A percentile compares a stretch with the other conserved stretches of the same genome.
Evolutionary conservation across 768 basidiomycete genomes (phyloP).

Genomic region (Phanerodontia chrysosporium): DNA sequence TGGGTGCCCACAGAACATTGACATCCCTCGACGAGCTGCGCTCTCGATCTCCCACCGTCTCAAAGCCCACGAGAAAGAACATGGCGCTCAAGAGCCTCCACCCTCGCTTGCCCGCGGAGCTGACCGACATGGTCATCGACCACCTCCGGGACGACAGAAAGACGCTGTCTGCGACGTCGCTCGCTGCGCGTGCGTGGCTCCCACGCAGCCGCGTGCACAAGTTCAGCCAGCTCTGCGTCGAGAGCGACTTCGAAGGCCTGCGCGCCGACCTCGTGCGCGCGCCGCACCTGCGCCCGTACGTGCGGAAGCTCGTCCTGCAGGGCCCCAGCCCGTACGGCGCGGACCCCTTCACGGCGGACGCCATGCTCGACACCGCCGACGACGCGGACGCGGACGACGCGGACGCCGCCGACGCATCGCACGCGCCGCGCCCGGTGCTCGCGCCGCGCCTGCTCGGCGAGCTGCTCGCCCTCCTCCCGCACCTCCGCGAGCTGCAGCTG

Average conservation of each 20-base stretch:
- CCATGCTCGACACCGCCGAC: neutral
- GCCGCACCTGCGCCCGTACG: neutral
- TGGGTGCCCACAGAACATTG: neutral
- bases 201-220: constrained; percentile 1
- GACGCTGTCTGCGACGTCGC: constrained; percentile 11
- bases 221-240: neutral
- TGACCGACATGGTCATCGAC: constrained; percentile 19
- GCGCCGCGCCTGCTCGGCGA: neutral
- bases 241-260: neutral
- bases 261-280: neutral
- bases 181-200: constrained; percentile 11
- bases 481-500: constrained; percentile 3
- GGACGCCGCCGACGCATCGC: neutral
- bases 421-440: neutral
- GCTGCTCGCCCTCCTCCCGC: constrained; percentile 1
- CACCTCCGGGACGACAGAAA: constrained; percentile 1
- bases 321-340: neutral
- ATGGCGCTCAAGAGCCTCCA: neutral
- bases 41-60: neutral
- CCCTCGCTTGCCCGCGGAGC: constrained; percentile 13
- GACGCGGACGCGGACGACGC: neutral
- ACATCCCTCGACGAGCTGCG: neutral
- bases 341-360: neutral
- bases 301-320: neutral
- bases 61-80: neutral